Evolutionary conservation across 495 filamentous ascomycete species (phyloP).

Genomic region (Xylaria intraflava): DNA sequence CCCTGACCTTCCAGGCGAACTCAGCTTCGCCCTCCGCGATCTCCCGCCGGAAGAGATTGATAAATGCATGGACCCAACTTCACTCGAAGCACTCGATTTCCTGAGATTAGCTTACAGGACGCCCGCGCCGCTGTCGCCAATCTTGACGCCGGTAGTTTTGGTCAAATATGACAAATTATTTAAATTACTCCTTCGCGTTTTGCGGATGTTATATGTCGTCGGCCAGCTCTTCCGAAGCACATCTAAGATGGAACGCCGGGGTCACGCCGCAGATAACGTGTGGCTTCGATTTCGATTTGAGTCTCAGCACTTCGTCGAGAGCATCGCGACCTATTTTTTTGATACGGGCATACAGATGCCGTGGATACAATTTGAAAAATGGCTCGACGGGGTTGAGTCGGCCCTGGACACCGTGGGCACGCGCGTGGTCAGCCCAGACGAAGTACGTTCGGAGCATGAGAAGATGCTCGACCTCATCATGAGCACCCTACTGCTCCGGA

Average conservation of each 20-base stretch:
- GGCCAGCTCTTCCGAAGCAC: slow-evolving; percentile 62
- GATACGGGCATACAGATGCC: slow-evolving; percentile 63
- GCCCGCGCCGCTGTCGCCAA: slow-evolving; percentile 59
- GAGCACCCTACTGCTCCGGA: slow-evolving; percentile 62
- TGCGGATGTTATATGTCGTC: slow-evolving; percentile 74
- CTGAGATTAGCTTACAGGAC: slow-evolving; percentile 79
- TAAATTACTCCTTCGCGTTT: slow-evolving; percentile 64
- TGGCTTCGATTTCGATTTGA: slow-evolving; percentile 63
- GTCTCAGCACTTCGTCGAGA: slow-evolving; percentile 67
- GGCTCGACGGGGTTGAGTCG: slow-evolving; percentile 56
- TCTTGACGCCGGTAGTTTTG: slow-evolving; percentile 63
- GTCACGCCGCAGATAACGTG: slow-evolving; percentile 27
- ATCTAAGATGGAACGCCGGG: slow-evolving; percentile 31
- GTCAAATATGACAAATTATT: slow-evolving; percentile 80
- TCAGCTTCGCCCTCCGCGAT: slow-evolving; percentile 84
- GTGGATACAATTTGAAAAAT: slow-evolving; percentile 63
- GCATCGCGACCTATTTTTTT: slow-evolving; percentile 66
- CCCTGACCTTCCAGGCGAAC: slow-evolving; percentile 62
- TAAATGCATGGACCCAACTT: slow-evolving; percentile 68
- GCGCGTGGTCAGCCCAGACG: slow-evolving; percentile 51
- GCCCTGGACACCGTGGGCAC: slow-evolving; percentile 32
- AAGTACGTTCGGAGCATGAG: slow-evolving; percentile 66
- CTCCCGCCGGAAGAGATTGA: slow-evolving; percentile 68
- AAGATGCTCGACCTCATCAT: slow-evolving; percentile 72
- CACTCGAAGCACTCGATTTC: slow-evolving; percentile 84